A percentile compares a stretch with the other conserved stretches of the same genome.
Conservation (phyloP, 1,284 basidiomycete genomes). For the Apiotrichum sp. region DNA sequence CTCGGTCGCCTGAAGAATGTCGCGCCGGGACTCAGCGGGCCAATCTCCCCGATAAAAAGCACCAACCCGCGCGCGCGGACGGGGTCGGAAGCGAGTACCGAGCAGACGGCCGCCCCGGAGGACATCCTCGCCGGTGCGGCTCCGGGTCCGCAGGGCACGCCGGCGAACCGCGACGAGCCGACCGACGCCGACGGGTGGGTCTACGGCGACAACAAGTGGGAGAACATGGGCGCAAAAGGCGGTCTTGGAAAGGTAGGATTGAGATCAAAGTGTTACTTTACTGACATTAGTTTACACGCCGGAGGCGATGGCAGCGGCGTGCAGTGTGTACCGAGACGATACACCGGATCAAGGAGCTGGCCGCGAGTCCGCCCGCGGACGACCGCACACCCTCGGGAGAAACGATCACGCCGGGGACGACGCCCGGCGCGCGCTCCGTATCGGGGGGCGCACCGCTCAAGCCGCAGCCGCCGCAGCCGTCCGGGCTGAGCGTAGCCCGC, state of each 20-base stretch:
- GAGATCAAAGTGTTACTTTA: not conserved
- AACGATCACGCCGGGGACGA: not conserved
- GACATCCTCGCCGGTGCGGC: not conserved
- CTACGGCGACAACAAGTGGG: slow-evolving; percentile 96
- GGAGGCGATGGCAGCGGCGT: slow-evolving; percentile 73
- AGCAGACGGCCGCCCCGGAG: not conserved
- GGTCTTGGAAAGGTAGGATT: slow-evolving; percentile 69
- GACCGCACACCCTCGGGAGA: not conserved
- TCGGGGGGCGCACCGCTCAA: not conserved
- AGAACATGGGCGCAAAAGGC: slow-evolving; percentile 64
- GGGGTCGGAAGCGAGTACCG: slow-evolving; percentile 12
- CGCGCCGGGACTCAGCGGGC: slow-evolving; percentile 18
- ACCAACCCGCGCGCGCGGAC: slow-evolving; percentile 5
- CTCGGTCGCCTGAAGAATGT: slow-evolving; percentile 41
- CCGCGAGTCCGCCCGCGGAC: too few relatives aligned
- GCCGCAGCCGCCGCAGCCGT: not conserved
- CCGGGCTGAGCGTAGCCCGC: not conserved
- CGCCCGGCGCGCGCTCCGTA: not conserved
- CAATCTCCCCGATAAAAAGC: slow-evolving; percentile 21
- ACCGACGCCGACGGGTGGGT: slow-evolving; percentile 90
- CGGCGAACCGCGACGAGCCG: slow-evolving; percentile 36
- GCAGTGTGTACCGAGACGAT: slow-evolving; percentile 69
- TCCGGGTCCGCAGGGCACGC: slow-evolving; percentile 2
- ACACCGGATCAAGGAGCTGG: slow-evolving; percentile 45
- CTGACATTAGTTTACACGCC: slow-evolving; percentile 64